Evolutionary conservation across 2,329 filamentous ascomycete species (phyloP).

Genomic region (Aspergillus neoniger): DNA sequence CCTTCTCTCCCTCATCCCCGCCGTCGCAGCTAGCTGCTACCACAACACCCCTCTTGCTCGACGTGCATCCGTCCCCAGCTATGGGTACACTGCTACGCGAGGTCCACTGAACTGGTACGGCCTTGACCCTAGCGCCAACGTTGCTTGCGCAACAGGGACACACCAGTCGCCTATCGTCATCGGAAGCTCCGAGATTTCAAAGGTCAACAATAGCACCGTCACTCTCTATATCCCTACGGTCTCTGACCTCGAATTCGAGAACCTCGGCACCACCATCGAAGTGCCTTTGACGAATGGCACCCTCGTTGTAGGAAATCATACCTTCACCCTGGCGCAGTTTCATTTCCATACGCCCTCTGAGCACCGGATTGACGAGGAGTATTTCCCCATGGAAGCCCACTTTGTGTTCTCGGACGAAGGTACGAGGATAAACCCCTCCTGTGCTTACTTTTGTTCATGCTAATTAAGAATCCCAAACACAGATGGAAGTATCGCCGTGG

Average conservation of each 20-base stretch:
- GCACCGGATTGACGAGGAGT: constrained; percentile 6
- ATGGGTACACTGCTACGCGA: constrained; percentile 24
- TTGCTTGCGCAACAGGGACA: constrained; percentile 50
- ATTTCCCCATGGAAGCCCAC: constrained; percentile 13
- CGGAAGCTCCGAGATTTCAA: constrained; percentile 25
- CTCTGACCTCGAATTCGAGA: constrained; percentile 43
- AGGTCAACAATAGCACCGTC: constrained; percentile 21
- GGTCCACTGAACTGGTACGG: constrained; percentile 58
- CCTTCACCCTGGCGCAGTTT: constrained; percentile 21
- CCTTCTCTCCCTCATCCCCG: neutral
- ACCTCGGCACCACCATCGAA: constrained; percentile 51
- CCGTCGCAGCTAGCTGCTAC: neutral
- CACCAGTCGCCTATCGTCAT: constrained; percentile 62
- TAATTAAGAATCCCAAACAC: neutral
- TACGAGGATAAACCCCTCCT: constrained; percentile 25
- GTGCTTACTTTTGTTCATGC: neutral
- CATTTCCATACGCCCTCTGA: constrained; percentile 10
- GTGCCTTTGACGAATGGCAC: constrained; percentile 56
- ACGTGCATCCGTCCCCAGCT: neutral
- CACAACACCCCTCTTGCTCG: neutral
- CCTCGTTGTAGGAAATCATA: constrained; percentile 26
- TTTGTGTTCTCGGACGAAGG: constrained; percentile 58
- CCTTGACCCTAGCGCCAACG: constrained; percentile 46
- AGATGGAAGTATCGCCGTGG: constrained; percentile 38
- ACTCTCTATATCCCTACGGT: constrained; percentile 25